Conservation (phyloP, 768 basidiomycete genomes). For the Tricholoma terreum region DNA sequence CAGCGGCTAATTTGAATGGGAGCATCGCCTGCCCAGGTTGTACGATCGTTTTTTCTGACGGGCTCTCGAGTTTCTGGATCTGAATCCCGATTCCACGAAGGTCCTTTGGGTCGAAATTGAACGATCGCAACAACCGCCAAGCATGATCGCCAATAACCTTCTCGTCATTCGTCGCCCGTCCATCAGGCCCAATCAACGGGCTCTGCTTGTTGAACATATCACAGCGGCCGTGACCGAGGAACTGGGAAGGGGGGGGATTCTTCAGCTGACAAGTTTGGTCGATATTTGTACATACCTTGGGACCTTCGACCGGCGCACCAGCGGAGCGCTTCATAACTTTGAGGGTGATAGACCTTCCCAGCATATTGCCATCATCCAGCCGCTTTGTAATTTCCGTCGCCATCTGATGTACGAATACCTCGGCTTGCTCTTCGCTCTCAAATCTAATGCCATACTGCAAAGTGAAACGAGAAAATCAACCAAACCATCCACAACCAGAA, state of each 20-base stretch:
- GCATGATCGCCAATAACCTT: slow-evolving; percentile 72
- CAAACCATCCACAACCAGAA: not conserved
- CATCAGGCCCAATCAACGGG: slow-evolving; percentile 54
- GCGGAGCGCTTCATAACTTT: slow-evolving; percentile 89
- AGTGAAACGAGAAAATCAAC: not conserved
- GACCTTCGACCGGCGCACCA: slow-evolving; percentile 81
- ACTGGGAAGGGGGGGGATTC: slow-evolving; percentile 47
- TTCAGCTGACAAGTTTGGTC: not conserved
- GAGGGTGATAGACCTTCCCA: slow-evolving; percentile 74
- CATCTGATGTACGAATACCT: slow-evolving; percentile 74
- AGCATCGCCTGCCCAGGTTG: slow-evolving; percentile 58
- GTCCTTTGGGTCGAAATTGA: slow-evolving; percentile 79
- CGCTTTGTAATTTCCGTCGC: slow-evolving; percentile 73
- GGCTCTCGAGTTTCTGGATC: slow-evolving; percentile 79
- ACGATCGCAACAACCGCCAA: slow-evolving; percentile 68
- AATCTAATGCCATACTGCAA: slow-evolving; percentile 93
- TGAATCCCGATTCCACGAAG: slow-evolving; percentile 92
- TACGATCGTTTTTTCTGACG: slow-evolving; percentile 25
- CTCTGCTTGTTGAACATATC: slow-evolving; percentile 77
- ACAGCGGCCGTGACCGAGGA: slow-evolving; percentile 88
- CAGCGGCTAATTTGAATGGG: slow-evolving; percentile 42
- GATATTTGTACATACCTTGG: slow-evolving; percentile 59
- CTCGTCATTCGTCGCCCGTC: slow-evolving; percentile 70
- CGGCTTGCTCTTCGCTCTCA: slow-evolving; percentile 75
- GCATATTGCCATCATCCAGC: slow-evolving; percentile 63